phyloP scores from a whole-genome alignment of 306 rosid genomes.

The Nissolia schottii region DNA sequence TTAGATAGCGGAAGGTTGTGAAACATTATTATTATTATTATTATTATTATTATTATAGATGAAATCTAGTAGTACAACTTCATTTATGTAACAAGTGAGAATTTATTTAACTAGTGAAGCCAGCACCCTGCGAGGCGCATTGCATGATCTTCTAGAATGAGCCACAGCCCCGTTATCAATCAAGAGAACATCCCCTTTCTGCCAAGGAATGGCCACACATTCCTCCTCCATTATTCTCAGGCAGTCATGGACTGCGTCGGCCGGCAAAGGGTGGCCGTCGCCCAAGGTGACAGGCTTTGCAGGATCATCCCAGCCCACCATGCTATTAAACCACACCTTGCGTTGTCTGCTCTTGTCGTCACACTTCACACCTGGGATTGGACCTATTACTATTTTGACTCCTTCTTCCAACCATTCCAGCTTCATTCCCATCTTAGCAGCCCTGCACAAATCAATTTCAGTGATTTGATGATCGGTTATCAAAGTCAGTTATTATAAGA shows the following conservation, averaged over 20 bases:
- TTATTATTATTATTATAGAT: too few relatives aligned
- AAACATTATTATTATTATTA: too few relatives aligned
- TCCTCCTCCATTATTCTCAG: slow-evolving; percentile 57
- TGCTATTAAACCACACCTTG: slow-evolving; percentile 82
- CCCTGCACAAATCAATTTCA: slow-evolving; percentile 56
- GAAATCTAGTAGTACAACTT: too few relatives aligned
- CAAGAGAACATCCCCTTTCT: slow-evolving; percentile 66
- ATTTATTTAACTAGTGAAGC: slow-evolving; percentile 38
- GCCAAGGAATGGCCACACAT: slow-evolving; percentile 52
- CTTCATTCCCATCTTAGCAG: slow-evolving; percentile 73
- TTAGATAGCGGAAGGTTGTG: not conserved
- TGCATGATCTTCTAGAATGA: slow-evolving; percentile 64
- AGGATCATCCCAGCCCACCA: slow-evolving; percentile 64
- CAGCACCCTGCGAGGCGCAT: slow-evolving; percentile 53
- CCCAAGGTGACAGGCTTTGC: slow-evolving; percentile 80
- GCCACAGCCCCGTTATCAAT: slow-evolving; percentile 82
- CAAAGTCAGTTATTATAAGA: too few relatives aligned
- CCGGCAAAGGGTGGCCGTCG: slow-evolving; percentile 65
- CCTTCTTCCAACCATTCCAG: slow-evolving; percentile 71
- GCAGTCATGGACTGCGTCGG: slow-evolving; percentile 53
- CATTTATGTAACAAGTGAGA: too few relatives aligned
- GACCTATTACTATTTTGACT: slow-evolving; percentile 70
- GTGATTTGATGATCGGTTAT: too few relatives aligned
- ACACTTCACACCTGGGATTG: slow-evolving; percentile 62
- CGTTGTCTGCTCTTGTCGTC: slow-evolving; percentile 51